Conservation (phyloP, 73 alveolate genomes). For the Stentor roeselii region DNA sequence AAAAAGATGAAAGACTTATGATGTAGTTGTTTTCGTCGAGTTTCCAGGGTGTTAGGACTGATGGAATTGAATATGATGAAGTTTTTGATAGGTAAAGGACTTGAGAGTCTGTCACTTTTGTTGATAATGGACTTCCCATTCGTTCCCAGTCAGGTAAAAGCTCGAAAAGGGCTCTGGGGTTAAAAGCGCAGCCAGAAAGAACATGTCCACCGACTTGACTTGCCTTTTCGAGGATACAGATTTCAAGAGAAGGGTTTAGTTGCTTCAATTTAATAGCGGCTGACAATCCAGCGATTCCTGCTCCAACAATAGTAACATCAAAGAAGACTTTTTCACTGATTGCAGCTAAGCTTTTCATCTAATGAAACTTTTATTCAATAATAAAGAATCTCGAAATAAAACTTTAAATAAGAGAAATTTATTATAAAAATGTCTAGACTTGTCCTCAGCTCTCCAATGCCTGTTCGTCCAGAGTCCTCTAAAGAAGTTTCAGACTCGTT, state of each 20-base stretch:
- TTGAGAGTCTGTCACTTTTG: background rate
- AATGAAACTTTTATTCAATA: too few relatives aligned
- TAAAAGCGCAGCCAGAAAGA: constrained; percentile 77
- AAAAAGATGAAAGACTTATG: constrained; percentile 75
- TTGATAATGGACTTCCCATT: constrained; percentile 31
- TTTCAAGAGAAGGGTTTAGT: constrained; percentile 54
- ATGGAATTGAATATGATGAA: background rate
- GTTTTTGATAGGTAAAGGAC: background rate
- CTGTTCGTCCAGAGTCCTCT: background rate
- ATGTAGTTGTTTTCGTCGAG: constrained; percentile 79
- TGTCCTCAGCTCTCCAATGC: background rate
- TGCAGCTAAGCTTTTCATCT: background rate
- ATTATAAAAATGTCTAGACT: background rate
- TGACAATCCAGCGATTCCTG: constrained; percentile 87
- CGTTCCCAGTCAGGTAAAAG: constrained; percentile 72
- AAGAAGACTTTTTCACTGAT: constrained; percentile 52
- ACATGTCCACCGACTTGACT: constrained; percentile 79
- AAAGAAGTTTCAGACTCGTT: background rate
- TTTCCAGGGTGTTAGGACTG: background rate
- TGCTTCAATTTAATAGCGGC: constrained; percentile 71
- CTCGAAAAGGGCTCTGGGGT: constrained; percentile 78
- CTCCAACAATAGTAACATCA: constrained; percentile 82
- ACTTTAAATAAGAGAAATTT: too few relatives aligned
- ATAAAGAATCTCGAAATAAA: too few relatives aligned
- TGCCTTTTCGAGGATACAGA: constrained; percentile 72